phyloP scores from a whole-genome alignment of 2,329 filamentous ascomycete genomes.

The Didymella lethalis region DNA sequence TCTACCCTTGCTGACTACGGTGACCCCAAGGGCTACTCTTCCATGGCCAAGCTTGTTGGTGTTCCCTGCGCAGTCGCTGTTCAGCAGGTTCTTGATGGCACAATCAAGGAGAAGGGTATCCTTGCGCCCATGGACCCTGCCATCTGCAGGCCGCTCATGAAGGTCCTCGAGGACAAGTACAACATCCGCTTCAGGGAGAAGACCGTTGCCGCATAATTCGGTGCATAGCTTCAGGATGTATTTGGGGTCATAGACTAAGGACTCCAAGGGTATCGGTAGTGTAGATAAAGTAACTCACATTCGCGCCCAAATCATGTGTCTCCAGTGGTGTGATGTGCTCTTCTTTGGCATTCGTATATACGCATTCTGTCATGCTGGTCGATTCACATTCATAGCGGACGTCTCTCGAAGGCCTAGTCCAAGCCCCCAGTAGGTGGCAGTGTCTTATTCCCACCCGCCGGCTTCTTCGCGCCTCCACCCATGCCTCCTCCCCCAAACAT shows the following conservation, averaged over 20 bases:
- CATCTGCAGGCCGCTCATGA: constrained; percentile 76
- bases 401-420: constrained; percentile 26
- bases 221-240: not conserved
- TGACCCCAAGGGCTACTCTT: constrained; percentile 77
- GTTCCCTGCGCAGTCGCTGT: constrained; percentile 78
- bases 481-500: constrained; percentile 85
- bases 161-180: constrained; percentile 80
- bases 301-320: not conserved
- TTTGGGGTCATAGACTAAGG: constrained; percentile 14
- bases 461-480: constrained; percentile 58
- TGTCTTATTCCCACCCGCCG: constrained; percentile 51
- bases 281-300: constrained; percentile 31
- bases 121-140: constrained; percentile 78
- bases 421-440: constrained; percentile 47
- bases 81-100: constrained; percentile 77
- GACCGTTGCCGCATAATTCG: constrained; percentile 52
- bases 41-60: constrained; percentile 85
- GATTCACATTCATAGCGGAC: not conserved
- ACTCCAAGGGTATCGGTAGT: constrained; percentile 17
- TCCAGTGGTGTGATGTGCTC: not conserved
- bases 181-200: constrained; percentile 78
- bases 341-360: not conserved
- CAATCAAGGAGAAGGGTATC: constrained; percentile 74
- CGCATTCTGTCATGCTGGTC: not conserved
- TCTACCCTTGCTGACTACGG: constrained; percentile 87